Base-by-base conservation (phyloP, 2,329 filamentous ascomycete genomes). In the Tolypocladium inflatum region DNA sequence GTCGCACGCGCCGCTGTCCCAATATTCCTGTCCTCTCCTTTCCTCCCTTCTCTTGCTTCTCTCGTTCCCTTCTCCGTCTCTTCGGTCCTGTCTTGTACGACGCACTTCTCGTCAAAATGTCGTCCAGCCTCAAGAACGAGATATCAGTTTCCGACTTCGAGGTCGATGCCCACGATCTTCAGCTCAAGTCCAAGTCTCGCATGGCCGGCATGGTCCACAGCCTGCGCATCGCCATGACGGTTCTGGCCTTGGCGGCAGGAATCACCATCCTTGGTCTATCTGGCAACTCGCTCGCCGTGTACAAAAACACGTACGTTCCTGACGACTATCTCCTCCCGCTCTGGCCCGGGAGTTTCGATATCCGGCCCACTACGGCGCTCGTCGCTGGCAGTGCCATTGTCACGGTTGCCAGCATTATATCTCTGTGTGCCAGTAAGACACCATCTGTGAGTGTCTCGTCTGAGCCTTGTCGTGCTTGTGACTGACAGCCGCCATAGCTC, bases 271-370 rank as follows among this genome's bases (percentile, higher is more conserved):
- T 86, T 9, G 82, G 78, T 33, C 74, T 83, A 13, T 76, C 82
- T 3, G 80, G 75, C 62, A 76, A 85, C 66, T 75, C 80, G 7
- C 70, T 86, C 48, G 68, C 74, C 37, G 78, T 82, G 42, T 86
- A 84, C 71, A 75, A 82, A 62, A 70, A 71, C 35, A 86, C 84
- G 2, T 75, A 79, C 58, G 67, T 81, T 19, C 64, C 78, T 1
- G 66, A 67, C 21, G 74, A 77, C 52, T 80, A 74, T 64, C 64
- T 79, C 26, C 74, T 86, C 21, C 74, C 82, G 1, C 66, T 86
- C 54, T 87, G 84, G 84, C 84, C 84, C 0, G 69, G 74, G 17
- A 70, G 78, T 37, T 82, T 86, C 65, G 78, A 86, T 66, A 66
- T 83, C 39, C 75, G 80, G 54, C 83, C 83, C 2, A 82, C 80